Evolutionary conservation across 2,329 filamentous ascomycete species (phyloP), one percentile per base, ranked within the genome.

Genomic region (Venturiaceae sp.): DNA sequence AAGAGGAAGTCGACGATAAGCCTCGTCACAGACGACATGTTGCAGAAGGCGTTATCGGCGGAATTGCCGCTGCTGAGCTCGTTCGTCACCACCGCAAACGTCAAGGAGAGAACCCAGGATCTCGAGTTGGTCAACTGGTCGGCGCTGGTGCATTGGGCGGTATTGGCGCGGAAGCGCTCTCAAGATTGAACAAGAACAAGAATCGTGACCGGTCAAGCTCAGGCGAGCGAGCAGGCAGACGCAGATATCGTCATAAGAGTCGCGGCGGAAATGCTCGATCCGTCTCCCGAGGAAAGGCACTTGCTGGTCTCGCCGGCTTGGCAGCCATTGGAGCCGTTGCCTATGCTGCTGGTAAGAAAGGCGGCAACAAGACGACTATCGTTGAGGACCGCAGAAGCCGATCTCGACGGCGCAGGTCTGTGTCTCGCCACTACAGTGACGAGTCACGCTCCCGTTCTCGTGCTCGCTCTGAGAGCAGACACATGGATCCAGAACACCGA

Each of bases 71-170:
- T 41, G 82, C 82, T 37, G 81, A 84, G 63, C 71, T 86, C 36
- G 63, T 85, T 19, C 76, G 83, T 55, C 80, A 80, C 63, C 82
- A 81, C 62, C 75, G 77, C 53, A 83, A 80, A 70, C 72, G 68
- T 47, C 73, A 83, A 64, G 83, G 82, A 30, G 77, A 81, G 53
- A 76, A 79, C 8, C 73, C 77, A 11, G 78, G 80, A 46, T 74
- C 75, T 62, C 75, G 76, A 32, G 67, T 79, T 36, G 75, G 79
- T 52, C 79, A 78, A 63, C 77, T 80, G 47, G 70, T 84, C 39
- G 83, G 82, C 44, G 83, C 83, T 60, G 83, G 81, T 58, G 81
- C 81, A 11, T 67, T 85, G 3, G 83, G 83, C 57, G 83, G 81
- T 23, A 75, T 83, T 34, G 82, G 82, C 53, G 83, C 82, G 16